Base-by-base conservation (phyloP, 1,284 basidiomycete genomes). In the Irpex sp. region DNA sequence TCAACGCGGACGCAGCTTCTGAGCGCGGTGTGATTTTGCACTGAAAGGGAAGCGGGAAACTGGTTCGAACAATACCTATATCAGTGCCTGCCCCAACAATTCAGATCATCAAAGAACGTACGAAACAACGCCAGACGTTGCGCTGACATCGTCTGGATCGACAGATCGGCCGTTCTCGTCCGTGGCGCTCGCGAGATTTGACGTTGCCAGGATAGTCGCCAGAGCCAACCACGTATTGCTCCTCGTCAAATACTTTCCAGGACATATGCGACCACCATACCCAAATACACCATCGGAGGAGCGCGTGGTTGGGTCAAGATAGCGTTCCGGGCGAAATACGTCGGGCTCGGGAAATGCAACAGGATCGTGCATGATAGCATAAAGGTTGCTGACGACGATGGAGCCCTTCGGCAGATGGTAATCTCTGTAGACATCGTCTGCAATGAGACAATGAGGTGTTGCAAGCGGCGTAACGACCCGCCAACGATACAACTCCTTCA, bases 401-500 rank as follows among this genome's bases (percentile, higher is more conserved):
- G 70, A 63, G 36, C 69, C 69, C 36, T 68, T 68, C 35, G 70
- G 68, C 43, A 71, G 50, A 53, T 61, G 67, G 43, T 70, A 68
- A 1, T 66, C 70, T 9, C 68, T 55, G 61, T 70, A 71, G 6
- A 66, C 54, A 60, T 70, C 70, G 59, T 71, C 70, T 47, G 59
- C 61, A 8, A 59, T 66, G 8, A 64, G 58, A 53, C 59, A 55
- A 43, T 71, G 70, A 17, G 68, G 66, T 7, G 68, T 63, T 39
- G 62, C 69, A 68, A 21, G 5, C 15, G n/a, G 31, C 21, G 21
- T 19, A 26, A 33, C 31, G 15, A 21, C 36, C 33, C 15, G 13
- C 9, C 17, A 60, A 33, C 58, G 68, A n/a, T 75, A 47, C 3
- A 69, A 65, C 65, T 79, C 77, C 53, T 71, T 70, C 8, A 77